These are phyloP conservation scores for Bryopsis sp. DNA, from an alignment of 139 green algal species.

Conservation along the genomic window DNA sequence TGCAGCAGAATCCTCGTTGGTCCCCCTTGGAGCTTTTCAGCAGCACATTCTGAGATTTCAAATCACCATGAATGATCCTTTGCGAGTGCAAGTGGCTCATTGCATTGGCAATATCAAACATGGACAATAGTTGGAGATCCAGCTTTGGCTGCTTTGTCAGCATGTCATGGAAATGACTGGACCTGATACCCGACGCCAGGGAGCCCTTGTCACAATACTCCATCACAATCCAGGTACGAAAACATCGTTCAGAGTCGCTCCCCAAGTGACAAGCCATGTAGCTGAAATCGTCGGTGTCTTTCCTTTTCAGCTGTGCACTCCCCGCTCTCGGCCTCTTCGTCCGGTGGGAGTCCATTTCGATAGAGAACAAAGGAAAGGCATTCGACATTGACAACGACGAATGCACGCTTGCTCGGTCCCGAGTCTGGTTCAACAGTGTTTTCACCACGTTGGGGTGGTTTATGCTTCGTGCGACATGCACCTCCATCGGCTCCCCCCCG, in stretches of 20 bases:
- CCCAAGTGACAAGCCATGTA: slow-evolving; percentile 13
- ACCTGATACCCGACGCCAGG: slow-evolving; percentile 9
- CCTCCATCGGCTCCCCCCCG: slow-evolving; percentile 10
- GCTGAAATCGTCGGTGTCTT: slow-evolving; percentile 16
- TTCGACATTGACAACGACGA: not conserved
- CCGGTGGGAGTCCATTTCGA: not conserved
- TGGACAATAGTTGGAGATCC: not conserved
- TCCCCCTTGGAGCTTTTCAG: slow-evolving; percentile 33
- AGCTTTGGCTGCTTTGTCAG: not conserved
- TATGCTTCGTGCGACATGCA: not conserved
- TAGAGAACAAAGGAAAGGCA: not conserved
- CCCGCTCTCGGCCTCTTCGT: not conserved
- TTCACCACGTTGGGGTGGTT: slow-evolving; percentile 17
- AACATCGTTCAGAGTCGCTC: not conserved
- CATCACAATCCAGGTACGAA: slow-evolving; percentile 17
- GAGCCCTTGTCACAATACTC: slow-evolving; percentile 19
- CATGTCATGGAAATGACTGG: not conserved
- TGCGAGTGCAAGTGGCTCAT: slow-evolving; percentile 41
- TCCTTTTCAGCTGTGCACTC: not conserved
- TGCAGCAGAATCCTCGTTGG: slow-evolving; percentile 46
- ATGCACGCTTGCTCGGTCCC: not conserved
- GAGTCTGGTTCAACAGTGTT: slow-evolving; percentile 11
- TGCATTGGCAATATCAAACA: slow-evolving; percentile 25
- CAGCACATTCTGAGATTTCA: slow-evolving; percentile 68
- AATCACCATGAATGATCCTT: slow-evolving; percentile 52